Conservation (phyloP, 1,284 basidiomycete genomes). For the Ceraceosorus guamensis region DNA sequence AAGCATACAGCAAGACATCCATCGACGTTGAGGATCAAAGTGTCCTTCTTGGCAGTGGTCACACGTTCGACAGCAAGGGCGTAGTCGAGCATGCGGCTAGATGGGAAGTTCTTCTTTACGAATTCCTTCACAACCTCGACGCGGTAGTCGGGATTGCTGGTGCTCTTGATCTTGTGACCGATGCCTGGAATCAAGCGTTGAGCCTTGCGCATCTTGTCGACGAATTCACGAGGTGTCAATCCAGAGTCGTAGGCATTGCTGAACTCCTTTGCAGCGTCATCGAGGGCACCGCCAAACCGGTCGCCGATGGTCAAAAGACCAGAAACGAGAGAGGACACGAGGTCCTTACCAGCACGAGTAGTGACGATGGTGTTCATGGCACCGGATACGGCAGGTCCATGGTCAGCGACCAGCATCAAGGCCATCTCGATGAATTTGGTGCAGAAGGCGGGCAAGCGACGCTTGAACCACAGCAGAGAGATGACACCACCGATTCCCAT, state of each 20-base stretch:
- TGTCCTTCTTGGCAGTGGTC: conserved; percentile 95
- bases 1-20: conserved; percentile 97
- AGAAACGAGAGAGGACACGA: conserved; percentile 91
- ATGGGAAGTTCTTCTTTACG: conserved; percentile 90
- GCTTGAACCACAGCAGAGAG: conserved; percentile 94
- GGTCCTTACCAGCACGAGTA: conserved; percentile 94
- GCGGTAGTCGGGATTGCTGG: conserved; percentile 54
- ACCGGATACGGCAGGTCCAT: conserved; percentile 63
- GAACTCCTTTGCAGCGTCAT: conserved; percentile 95
- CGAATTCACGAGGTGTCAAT: conserved; percentile 91
- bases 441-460: conserved; percentile 55
- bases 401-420: conserved; percentile 95
- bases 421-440: conserved; percentile 88
- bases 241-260: conserved; percentile 70
- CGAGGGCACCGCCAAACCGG: conserved; percentile 97
- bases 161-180: conserved; percentile 98
- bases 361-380: conserved; percentile 99
- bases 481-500: conserved; percentile 91
- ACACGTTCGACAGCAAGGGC: conserved; percentile 98
- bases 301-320: conserved; percentile 96
- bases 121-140: conserved; percentile 98
- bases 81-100: conserved; percentile 70
- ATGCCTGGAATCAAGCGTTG: conserved; percentile 99
- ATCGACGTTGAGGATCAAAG: conserved; percentile 63
- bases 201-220: conserved; percentile 86